A percentile compares a stretch with the other conserved stretches of the same genome.
phyloP scores from a whole-genome alignment of 2,329 filamentous ascomycete species.

The Nothophoma quercina region DNA sequence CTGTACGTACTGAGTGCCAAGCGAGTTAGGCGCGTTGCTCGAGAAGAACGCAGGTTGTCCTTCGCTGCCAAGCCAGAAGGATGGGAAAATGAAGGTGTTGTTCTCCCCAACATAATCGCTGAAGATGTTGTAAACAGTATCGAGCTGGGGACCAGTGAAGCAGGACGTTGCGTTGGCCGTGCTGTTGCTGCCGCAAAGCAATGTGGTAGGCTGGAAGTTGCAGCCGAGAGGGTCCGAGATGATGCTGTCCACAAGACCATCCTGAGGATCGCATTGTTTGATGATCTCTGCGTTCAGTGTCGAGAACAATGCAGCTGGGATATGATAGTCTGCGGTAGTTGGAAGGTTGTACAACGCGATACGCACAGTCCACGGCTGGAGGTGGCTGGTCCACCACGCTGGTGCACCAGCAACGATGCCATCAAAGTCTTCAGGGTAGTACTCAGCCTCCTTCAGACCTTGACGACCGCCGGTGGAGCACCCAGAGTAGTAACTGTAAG shows the following conservation, averaged over 20 bases:
- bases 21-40: conserved; percentile 46
- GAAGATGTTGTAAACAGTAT: conserved; percentile 54
- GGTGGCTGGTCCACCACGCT: conserved; percentile 59
- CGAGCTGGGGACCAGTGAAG: conserved; percentile 54
- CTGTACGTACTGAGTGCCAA: conserved; percentile 51
- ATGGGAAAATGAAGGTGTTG: conserved; percentile 53
- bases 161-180: conserved; percentile 48
- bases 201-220: conserved; percentile 51
- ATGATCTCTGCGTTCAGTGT: conserved; percentile 55
- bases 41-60: conserved; percentile 48
- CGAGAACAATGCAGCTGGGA: conserved; percentile 54
- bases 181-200: conserved; percentile 47
- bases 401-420: conserved; percentile 63
- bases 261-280: conserved; percentile 60
- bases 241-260: conserved; percentile 58
- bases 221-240: conserved; percentile 56
- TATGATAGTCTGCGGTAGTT: conserved; percentile 54
- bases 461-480: conserved; percentile 68
- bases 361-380: conserved; percentile 56
- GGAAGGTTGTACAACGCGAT: conserved; percentile 59
- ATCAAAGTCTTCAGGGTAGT: conserved; percentile 65
- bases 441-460: conserved; percentile 62
- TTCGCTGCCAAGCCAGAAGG: conserved; percentile 50
- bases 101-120: conserved; percentile 52
- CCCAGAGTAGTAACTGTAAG: conserved; percentile 63